phyloP scores from a whole-genome alignment of 2,329 filamentous ascomycete species.

The Magnaporthiopsis incrustans region DNA sequence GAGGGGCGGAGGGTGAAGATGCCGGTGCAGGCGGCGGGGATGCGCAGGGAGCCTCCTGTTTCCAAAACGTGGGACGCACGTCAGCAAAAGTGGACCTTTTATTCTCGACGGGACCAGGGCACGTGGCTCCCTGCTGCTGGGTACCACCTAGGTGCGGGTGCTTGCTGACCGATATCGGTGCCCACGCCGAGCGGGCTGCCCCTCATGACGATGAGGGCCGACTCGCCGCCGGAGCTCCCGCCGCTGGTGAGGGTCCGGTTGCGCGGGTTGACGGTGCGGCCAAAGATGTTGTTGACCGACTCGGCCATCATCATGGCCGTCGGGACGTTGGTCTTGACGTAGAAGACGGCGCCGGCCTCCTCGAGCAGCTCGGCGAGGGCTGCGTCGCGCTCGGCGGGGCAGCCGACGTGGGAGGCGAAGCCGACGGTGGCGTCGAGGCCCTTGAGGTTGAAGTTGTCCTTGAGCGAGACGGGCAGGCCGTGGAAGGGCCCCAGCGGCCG shows the following conservation, averaged over 20 bases:
- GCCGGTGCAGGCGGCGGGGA: slow-evolving; percentile 47
- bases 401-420: slow-evolving; percentile 52
- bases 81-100: background rate
- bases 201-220: slow-evolving; percentile 49
- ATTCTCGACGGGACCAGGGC: no score
- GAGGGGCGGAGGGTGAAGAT: slow-evolving; percentile 50
- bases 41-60: slow-evolving; percentile 43
- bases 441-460: slow-evolving; percentile 60
- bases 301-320: slow-evolving; percentile 65
- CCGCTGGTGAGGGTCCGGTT: slow-evolving; percentile 53
- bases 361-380: slow-evolving; percentile 33
- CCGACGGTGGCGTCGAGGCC: slow-evolving; percentile 56
- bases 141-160: no score
- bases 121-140: no score
- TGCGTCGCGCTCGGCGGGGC: slow-evolving; percentile 40
- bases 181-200: slow-evolving; percentile 56
- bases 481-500: slow-evolving; percentile 54
- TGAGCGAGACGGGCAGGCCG: slow-evolving; percentile 56
- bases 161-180: slow-evolving; percentile 45
- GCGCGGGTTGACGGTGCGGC: slow-evolving; percentile 52
- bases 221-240: slow-evolving; percentile 60
- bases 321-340: slow-evolving; percentile 50
- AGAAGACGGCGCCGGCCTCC: slow-evolving; percentile 43
- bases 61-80: no score
- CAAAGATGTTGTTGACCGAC: slow-evolving; percentile 57